Evolutionary conservation across 805 yeast genomes (phyloP).

Genomic region (Kodamaea restingae): DNA sequence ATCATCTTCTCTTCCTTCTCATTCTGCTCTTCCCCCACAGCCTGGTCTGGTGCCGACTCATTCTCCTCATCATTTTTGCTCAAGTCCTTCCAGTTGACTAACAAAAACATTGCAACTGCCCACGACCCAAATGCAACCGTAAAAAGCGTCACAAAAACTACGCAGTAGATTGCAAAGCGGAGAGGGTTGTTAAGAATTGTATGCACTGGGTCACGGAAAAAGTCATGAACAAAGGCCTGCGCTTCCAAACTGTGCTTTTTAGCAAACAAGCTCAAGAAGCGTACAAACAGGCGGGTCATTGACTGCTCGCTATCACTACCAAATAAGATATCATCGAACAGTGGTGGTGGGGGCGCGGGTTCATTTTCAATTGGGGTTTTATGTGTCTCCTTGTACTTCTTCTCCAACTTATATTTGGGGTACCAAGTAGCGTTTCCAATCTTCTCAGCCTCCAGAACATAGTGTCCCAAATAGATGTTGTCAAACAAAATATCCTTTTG

Average conservation of each 20-base stretch:
- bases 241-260: slow-evolving; percentile 22
- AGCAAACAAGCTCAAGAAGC: slow-evolving; percentile 18
- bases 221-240: slow-evolving; percentile 32
- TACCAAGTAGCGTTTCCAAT: slow-evolving; percentile 75
- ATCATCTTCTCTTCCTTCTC: slow-evolving; percentile 1
- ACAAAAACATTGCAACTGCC: slow-evolving; percentile 31
- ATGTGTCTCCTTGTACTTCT: slow-evolving; percentile 33
- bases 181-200: slow-evolving; percentile 46
- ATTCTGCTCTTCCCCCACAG: slow-evolving; percentile 4
- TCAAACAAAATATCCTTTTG: slow-evolving; percentile 70
- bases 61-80: slow-evolving; percentile 6
- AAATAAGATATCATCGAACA: slow-evolving; percentile 33
- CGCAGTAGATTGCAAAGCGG: slow-evolving; percentile 47
- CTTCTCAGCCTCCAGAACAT: slow-evolving; percentile 75
- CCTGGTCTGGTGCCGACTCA: not conserved
- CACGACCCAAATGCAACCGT: slow-evolving; percentile 42
- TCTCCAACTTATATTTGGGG: slow-evolving; percentile 52
- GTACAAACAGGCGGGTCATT: slow-evolving; percentile 12
- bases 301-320: slow-evolving; percentile 14
- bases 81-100: slow-evolving; percentile 14
- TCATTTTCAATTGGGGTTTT: slow-evolving; percentile 41
- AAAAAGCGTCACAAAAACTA: slow-evolving; percentile 36
- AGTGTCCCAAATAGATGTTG: slow-evolving; percentile 82
- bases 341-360: slow-evolving; percentile 43
- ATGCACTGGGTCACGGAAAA: slow-evolving; percentile 42